Evolutionary conservation across 441 rosid species (phyloP).

Genomic region (Brassica balearica): DNA sequence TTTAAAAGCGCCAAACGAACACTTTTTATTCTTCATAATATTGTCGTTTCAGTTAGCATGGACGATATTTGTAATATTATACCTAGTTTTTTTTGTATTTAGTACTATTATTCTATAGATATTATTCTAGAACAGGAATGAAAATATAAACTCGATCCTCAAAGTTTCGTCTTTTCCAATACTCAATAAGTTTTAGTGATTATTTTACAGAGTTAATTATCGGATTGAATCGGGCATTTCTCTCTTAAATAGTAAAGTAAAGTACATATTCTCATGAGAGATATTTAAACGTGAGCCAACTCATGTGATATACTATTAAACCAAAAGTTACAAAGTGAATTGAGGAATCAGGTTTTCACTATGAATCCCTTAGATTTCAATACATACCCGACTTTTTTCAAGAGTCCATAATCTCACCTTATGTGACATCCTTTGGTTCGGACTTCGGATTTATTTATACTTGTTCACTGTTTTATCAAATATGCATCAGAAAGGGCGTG

Average conservation of each 20-base stretch:
- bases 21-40: slow-evolving; percentile 22
- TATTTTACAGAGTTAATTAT: slow-evolving; percentile 3
- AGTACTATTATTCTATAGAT: slow-evolving; percentile 17
- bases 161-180: slow-evolving; percentile 20
- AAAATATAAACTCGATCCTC: slow-evolving; percentile 16
- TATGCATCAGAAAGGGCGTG: slow-evolving; percentile 14
- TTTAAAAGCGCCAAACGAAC: slow-evolving; percentile 21
- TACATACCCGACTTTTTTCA: neutral
- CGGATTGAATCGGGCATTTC: neutral
- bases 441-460: neutral
- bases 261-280: slow-evolving; percentile 3
- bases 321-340: neutral
- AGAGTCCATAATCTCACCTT: neutral
- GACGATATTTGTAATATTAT: slow-evolving; percentile 28
- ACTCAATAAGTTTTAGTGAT: neutral
- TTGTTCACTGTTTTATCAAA: neutral
- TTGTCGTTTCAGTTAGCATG: slow-evolving; percentile 44
- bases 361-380: neutral
- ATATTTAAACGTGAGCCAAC: slow-evolving; percentile 1
- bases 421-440: neutral
- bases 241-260: neutral
- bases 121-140: neutral
- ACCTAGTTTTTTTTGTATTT: slow-evolving; percentile 3
- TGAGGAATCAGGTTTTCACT: neutral
- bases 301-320: neutral